Percentiles rank a stretch among this genome's conserved stretches.
These are phyloP conservation scores for Macrolepiota fuliginosa DNA, from an alignment of 768 basidiomycete genomes.

Conservation along the genomic window DNA sequence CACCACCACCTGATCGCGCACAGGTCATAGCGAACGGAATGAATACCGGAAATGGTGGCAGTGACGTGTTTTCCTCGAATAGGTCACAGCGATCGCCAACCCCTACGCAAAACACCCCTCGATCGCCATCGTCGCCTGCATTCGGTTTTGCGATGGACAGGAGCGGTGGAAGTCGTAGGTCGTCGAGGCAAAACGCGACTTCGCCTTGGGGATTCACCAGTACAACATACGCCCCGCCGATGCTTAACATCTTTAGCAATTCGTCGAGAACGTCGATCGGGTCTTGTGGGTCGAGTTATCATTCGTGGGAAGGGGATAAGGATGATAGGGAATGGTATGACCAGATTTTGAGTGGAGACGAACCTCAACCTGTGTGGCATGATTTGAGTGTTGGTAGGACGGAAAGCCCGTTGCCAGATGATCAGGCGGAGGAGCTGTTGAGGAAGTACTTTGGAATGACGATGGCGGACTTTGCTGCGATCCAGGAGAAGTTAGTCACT, in stretches of 20 bases:
- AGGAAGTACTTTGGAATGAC: conserved; percentile 64
- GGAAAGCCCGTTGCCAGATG: conserved; percentile 50
- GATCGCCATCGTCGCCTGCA: conserved; percentile 53
- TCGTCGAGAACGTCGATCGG: conserved; percentile 80
- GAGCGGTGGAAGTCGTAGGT: conserved; percentile 40
- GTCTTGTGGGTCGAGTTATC: conserved; percentile 82
- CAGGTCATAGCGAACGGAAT: not conserved
- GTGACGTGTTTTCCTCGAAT: conserved; percentile 11
- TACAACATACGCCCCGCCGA: conserved; percentile 47
- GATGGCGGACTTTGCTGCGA: conserved; percentile 64
- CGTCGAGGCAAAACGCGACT: conserved; percentile 52
- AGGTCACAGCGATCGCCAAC: conserved; percentile 55
- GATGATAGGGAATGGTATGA: conserved; percentile 41
- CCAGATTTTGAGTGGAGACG: conserved; percentile 50
- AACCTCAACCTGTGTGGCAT: conserved; percentile 61
- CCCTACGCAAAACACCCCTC: conserved; percentile 56
- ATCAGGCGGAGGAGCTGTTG: conserved; percentile 66
- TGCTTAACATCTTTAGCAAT: conserved; percentile 70
- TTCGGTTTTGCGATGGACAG: conserved; percentile 40
- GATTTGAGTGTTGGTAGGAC: conserved; percentile 50
- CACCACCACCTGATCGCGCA: conserved; percentile 10
- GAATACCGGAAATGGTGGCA: not conserved
- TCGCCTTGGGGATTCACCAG: conserved; percentile 47
- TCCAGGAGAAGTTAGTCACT: conserved; percentile 75
- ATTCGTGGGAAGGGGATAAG: conserved; percentile 71